Conservation (phyloP, 75 land plant genomes). For the Cryptomeria japonica region DNA sequence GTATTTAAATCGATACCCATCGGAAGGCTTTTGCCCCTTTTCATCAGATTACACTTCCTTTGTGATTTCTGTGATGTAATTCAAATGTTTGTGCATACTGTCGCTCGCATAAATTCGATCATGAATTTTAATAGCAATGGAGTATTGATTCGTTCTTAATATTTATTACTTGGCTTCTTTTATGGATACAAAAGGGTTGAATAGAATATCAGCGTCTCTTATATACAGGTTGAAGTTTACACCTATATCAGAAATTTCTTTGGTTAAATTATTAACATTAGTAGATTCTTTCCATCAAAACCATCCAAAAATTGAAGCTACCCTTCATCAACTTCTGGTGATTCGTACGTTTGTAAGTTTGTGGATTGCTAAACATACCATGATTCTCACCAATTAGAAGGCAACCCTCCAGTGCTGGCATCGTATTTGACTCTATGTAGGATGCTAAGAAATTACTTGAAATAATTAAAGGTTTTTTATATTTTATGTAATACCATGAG, state of each 20-base stretch:
- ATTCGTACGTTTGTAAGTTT: too few relatives aligned
- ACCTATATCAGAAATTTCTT: neutral
- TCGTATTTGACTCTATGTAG: neutral
- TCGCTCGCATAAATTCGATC: neutral
- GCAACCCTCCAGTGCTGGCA: neutral
- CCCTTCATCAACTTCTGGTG: too few relatives aligned
- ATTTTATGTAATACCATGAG: neutral
- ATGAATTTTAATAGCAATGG: neutral
- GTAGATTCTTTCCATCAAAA: too few relatives aligned
- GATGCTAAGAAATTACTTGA: neutral
- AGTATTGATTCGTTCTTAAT: neutral
- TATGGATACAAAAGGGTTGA: neutral
- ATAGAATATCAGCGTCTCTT: neutral
- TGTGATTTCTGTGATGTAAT: neutral
- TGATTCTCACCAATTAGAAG: too few relatives aligned
- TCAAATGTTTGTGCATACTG: neutral
- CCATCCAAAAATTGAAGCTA: too few relatives aligned
- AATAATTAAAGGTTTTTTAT: neutral
- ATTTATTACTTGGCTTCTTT: neutral
- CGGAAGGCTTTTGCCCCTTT: too few relatives aligned
- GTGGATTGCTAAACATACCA: too few relatives aligned
- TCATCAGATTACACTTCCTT: neutral
- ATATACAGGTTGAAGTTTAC: neutral
- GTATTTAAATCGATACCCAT: neutral
- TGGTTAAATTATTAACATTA: too few relatives aligned